Base-by-base conservation (phyloP, 805 yeast species). In the Saccharomyces kudriavzevii region DNA sequence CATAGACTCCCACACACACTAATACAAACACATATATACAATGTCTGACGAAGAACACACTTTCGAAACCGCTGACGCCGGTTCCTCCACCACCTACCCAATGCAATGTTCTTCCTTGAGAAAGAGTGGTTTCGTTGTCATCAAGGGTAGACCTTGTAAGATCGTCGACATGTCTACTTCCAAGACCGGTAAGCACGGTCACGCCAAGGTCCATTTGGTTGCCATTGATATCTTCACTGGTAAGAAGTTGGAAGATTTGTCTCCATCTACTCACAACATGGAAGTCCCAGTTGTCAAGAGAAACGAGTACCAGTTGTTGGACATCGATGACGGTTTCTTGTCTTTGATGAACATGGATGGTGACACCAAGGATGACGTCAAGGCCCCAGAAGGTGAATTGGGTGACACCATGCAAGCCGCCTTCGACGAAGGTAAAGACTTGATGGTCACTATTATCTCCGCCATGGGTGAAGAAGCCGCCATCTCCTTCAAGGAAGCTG, bases 131-230 rank as follows among this genome's bases (percentile, higher is more conserved):
- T 94, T 88, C 85, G 97, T 91, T 74, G 94, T 85, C 70, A 91
- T 91, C 81, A 92, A 92, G 83, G 81, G 87, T 73, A 94, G 98
- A 84, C 98, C 98, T 75, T 92, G 97, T 84, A 91, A 91, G 85
- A 92, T 91, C 77, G 94, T 91, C 71, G 98, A 92, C 77, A 91
- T 91, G 98, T 91, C 98, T 62, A 91, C 98, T 74, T 91, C 98
- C 72, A 91, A 91, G 87, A 91, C 98, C 69, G 98, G 98, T 80
- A 91, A 91, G 97, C 98, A 91, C 87, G 98, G 98, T 81, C 98
- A 91, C 92, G 98, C 98, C 77, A 91, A 91, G 85, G 98, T 91
- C 77, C 97, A 91, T 80, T 83, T 91, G 80, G 97, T 92, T 67
- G 97, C 97, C 74, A 86, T 86, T 70, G 98, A 91, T 77, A 91